Percentiles rank a stretch among this genome's conserved stretches.
Conservation (phyloP, 352 stramenopile species). For the Blastocystis sp. region DNA sequence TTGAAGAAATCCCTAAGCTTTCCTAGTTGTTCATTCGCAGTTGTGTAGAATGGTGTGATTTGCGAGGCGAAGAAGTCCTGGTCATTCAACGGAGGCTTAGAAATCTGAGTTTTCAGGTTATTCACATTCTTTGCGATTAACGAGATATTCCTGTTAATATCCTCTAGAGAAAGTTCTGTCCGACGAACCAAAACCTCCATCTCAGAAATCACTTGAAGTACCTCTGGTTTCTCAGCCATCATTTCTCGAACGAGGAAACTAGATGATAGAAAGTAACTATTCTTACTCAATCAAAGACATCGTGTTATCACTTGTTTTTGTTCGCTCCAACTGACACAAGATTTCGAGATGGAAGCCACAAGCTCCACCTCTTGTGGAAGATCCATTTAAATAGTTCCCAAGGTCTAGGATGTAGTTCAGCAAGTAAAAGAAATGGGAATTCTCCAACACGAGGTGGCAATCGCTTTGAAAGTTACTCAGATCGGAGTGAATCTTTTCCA, state of each 20-base stretch:
- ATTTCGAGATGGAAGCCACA: slow-evolving; percentile 37
- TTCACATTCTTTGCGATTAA: not conserved
- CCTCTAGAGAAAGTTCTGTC: not conserved
- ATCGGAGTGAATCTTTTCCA: not conserved
- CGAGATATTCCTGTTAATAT: not conserved
- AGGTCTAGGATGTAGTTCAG: slow-evolving; percentile 3
- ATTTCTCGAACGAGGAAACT: slow-evolving; percentile 28
- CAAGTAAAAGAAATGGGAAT: slow-evolving; percentile 5
- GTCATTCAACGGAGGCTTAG: not conserved
- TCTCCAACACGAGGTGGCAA: not conserved
- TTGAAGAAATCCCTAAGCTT: not conserved
- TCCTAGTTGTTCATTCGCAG: not conserved
- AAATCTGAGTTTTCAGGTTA: slow-evolving; percentile 3
- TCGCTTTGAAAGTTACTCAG: not conserved
- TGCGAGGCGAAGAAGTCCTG: not conserved
- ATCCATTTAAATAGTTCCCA: slow-evolving; percentile 38
- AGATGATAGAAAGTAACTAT: not conserved
- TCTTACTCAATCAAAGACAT: slow-evolving; percentile 10
- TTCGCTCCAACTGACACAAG: slow-evolving; percentile 12
- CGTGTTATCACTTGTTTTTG: not conserved
- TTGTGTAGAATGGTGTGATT: not conserved
- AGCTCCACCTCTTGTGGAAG: not conserved
- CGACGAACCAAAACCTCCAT: not conserved
- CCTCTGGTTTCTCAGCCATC: not conserved
- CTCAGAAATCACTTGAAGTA: slow-evolving; percentile 6